Conservation (phyloP, 441 rosid species). For the Manihot esculenta region DNA sequence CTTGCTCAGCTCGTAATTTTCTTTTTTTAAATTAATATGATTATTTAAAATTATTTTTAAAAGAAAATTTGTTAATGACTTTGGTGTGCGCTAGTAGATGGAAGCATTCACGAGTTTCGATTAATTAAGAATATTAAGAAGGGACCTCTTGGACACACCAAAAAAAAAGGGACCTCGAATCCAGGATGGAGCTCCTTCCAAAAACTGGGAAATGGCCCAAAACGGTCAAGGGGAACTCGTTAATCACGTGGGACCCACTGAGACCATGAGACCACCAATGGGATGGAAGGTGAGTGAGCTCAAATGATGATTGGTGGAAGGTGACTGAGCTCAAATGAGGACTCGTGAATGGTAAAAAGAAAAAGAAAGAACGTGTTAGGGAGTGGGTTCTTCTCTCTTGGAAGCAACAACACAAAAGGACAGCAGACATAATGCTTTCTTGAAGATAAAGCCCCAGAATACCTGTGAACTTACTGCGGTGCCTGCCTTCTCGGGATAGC, state of each 20-base stretch:
- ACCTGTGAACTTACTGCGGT: too few relatives aligned
- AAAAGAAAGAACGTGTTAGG: background rate
- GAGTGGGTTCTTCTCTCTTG: background rate
- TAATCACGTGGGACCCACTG: background rate
- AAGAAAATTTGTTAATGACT: too few relatives aligned
- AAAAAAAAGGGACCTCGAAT: constrained; percentile 1
- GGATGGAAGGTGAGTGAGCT: too few relatives aligned
- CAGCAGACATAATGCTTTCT: too few relatives aligned
- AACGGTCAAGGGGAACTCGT: background rate
- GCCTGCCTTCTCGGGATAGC: too few relatives aligned
- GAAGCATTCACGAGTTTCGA: background rate
- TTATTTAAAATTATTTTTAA: too few relatives aligned
- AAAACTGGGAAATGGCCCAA: constrained; percentile 13
- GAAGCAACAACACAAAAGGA: background rate
- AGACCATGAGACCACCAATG: background rate
- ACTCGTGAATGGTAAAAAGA: background rate
- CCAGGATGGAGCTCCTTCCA: constrained; percentile 12
- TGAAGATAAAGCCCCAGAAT: too few relatives aligned
- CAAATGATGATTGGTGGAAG: too few relatives aligned
- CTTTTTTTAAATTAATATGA: background rate
- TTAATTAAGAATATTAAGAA: background rate
- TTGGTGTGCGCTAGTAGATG: too few relatives aligned
- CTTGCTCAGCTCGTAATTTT: background rate
- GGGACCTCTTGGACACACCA: too few relatives aligned
- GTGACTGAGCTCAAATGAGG: background rate